A percentile compares a stretch with the other conserved stretches of the same genome.
Evolutionary conservation across 1,284 basidiomycete genomes (phyloP).

Genomic region (Fomes fomentarius): DNA sequence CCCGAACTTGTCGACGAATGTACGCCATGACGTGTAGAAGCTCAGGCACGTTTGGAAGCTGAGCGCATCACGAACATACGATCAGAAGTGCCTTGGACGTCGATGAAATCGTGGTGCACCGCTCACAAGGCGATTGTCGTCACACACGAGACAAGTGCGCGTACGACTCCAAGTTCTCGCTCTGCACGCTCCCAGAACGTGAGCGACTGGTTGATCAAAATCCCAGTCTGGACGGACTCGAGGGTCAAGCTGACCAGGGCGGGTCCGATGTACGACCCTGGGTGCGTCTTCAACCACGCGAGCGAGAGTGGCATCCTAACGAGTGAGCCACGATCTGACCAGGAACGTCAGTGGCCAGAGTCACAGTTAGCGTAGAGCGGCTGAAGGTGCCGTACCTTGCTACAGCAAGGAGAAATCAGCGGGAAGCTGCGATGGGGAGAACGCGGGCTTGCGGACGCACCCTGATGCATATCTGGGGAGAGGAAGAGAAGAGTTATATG

Average conservation of each 20-base stretch:
- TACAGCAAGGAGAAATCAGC: background rate
- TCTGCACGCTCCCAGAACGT: slow-evolving; percentile 33
- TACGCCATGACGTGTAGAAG: slow-evolving; percentile 31
- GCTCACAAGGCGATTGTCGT: slow-evolving; percentile 30
- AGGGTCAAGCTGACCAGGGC: slow-evolving; percentile 29
- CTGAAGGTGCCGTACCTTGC: background rate
- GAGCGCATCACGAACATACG: background rate
- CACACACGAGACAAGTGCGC: slow-evolving; percentile 28
- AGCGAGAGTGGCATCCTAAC: slow-evolving; percentile 22
- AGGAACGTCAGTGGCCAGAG: background rate
- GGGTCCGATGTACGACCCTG: slow-evolving; percentile 31
- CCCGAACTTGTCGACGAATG: slow-evolving; percentile 29
- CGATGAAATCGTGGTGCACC: too few relatives aligned
- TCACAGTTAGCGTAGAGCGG: too few relatives aligned
- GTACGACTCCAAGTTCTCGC: slow-evolving; percentile 25
- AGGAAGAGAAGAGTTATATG: slow-evolving; percentile 12
- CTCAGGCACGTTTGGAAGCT: slow-evolving; percentile 32
- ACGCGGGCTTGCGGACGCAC: slow-evolving; percentile 9
- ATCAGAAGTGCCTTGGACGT: too few relatives aligned
- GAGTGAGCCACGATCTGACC: slow-evolving; percentile 1
- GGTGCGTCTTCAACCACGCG: slow-evolving; percentile 24
- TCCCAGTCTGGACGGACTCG: slow-evolving; percentile 32
- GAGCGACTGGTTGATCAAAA: slow-evolving; percentile 34
- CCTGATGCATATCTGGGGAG: slow-evolving; percentile 2
- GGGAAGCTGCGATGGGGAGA: slow-evolving; percentile 14